A percentile compares a stretch with the other conserved stretches of the same genome.
phyloP scores from a whole-genome alignment of 148 eudicot species.

The Cornus suecica region DNA sequence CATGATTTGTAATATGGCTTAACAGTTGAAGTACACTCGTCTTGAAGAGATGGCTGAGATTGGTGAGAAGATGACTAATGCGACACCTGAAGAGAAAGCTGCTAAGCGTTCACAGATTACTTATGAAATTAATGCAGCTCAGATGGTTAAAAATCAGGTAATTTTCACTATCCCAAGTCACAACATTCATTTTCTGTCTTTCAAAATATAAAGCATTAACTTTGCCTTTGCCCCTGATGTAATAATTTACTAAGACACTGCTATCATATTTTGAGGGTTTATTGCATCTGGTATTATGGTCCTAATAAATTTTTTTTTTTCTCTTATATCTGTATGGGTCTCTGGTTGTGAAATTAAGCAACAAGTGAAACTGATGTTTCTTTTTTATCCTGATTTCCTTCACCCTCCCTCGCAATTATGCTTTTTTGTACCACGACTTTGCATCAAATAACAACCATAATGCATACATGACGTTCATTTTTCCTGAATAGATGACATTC shows the following conservation, averaged over 20 bases:
- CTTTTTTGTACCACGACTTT: too few species aligned
- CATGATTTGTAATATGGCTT: too few species aligned
- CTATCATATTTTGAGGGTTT: neutral
- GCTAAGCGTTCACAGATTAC: slow-evolving; percentile 71
- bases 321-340: neutral
- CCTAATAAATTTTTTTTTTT: neutral
- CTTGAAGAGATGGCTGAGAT: slow-evolving; percentile 91
- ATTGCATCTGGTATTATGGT: neutral
- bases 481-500: too few species aligned
- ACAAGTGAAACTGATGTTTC: too few species aligned
- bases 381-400: too few species aligned
- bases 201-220: neutral
- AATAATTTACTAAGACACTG: neutral
- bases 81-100: slow-evolving; percentile 84
- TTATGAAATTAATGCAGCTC: slow-evolving; percentile 74
- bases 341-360: too few species aligned
- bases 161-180: neutral
- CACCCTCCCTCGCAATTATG: too few species aligned
- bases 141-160: slow-evolving; percentile 90
- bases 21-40: slow-evolving; percentile 73
- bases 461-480: too few species aligned
- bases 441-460: neutral
- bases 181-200: neutral
- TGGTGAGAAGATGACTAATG: slow-evolving; percentile 91
- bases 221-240: neutral